Conservation (phyloP, 192 early-diverging fungal genomes). For the Funneliformis mosseae region DNA sequence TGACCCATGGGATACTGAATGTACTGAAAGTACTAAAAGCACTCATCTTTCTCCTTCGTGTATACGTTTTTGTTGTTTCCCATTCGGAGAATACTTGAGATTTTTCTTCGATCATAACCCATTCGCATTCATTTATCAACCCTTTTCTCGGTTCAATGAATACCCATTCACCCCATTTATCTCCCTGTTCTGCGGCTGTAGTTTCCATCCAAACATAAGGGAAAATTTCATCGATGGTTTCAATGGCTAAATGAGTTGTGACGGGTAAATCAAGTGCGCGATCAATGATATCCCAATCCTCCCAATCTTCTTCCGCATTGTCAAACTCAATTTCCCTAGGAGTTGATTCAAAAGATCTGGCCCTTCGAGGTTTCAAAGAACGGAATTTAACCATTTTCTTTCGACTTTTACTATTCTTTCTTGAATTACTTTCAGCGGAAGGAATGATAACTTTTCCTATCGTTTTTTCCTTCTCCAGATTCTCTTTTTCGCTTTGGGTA, state of each 20-base stretch:
- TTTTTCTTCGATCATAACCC: conserved; percentile 36
- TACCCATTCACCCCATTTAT: conserved; percentile 33
- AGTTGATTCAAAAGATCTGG: background rate
- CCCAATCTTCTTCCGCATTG: conserved; percentile 3
- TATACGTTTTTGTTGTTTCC: background rate
- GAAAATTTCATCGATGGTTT: conserved; percentile 34
- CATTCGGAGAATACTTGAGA: conserved; percentile 18
- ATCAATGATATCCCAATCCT: conserved; percentile 30
- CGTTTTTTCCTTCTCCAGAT: background rate
- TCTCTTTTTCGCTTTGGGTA: background rate
- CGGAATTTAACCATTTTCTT: conserved; percentile 8
- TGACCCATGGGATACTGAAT: conserved; percentile 23
- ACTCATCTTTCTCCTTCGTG: background rate
- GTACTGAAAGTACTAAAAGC: conserved; percentile 3
- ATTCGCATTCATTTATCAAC: conserved; percentile 31
- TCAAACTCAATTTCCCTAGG: background rate
- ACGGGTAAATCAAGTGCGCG: conserved; percentile 6
- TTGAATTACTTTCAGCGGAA: background rate
- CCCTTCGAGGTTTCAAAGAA: background rate
- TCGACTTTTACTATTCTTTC: background rate
- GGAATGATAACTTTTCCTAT: background rate
- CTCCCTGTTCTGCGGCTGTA: conserved; percentile 4
- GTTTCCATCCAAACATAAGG: conserved; percentile 36
- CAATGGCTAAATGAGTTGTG: conserved; percentile 33
- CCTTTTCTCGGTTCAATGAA: conserved; percentile 34